Percentiles rank a stretch among this genome's conserved stretches.
Evolutionary conservation across 2,329 filamentous ascomycete species (phyloP).

Genomic region (Apiospora saccharicola): DNA sequence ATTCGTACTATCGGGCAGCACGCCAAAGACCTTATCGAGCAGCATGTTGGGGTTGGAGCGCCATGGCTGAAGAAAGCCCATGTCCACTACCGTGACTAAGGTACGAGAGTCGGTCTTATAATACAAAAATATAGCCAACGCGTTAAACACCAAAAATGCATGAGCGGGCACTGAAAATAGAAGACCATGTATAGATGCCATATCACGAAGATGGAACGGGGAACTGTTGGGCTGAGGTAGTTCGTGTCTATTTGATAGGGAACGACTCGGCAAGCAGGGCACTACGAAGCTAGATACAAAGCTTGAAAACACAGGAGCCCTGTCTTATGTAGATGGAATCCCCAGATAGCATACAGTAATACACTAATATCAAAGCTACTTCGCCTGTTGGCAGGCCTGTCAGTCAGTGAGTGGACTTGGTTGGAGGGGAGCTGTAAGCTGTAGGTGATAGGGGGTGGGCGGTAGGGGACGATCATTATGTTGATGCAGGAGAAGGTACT

Average conservation of each 20-base stretch:
- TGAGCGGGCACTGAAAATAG: background rate
- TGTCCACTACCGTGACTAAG: conserved; percentile 5
- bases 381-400: background rate
- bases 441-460: background rate
- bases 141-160: background rate
- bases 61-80: conserved; percentile 14
- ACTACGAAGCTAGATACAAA: background rate
- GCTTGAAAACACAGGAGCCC: background rate
- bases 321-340: background rate
- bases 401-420: background rate
- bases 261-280: background rate
- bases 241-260: background rate
- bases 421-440: background rate
- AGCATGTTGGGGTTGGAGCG: background rate
- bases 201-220: background rate
- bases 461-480: background rate
- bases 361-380: background rate
- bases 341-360: background rate
- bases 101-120: background rate
- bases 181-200: background rate
- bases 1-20: conserved; percentile 44
- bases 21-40: conserved; percentile 27
- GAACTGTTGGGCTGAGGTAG: background rate
- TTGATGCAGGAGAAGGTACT: background rate
- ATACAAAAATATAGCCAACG: background rate